Base-by-base conservation (phyloP, 176 grass and related monocot genomes). In the Dactylis glomerata region DNA sequence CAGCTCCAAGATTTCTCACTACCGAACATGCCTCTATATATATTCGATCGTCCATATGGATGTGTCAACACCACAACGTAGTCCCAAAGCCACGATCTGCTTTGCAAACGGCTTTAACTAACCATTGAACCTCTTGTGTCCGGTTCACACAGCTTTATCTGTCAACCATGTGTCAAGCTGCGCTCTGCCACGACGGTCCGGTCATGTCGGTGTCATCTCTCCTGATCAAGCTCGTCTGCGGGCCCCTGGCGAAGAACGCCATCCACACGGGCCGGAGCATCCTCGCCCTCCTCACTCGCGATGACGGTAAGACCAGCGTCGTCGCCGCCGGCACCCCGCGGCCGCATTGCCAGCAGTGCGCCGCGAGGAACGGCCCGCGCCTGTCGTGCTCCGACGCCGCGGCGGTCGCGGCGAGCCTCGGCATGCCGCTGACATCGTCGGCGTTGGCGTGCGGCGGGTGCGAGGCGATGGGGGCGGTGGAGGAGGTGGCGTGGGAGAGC, bases 191-290 rank as follows among this genome's bases (percentile, higher is more conserved):
- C 19, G 10, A 57, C 40, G 20, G 78, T 14, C 42, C 70, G 40
- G 3, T 79, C 66, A 6, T 74, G 80, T 79, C 84, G 89, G 80
- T 90, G 80, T 87, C 84, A 32, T 87, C 89, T 87, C 13, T 87
- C 75, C 84, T 90, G 89, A 84, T 87, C 89, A 31, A 45, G 88
- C 16, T 80, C 34, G 64, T 72, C 23, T 24, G 78, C 44, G 26
- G 47, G 63, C 79, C 79, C 0, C 65, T 86, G 31, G 24, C 80
- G n/a, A 45, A 41, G 65, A 78, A 73, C 66, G 56, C 47, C 75
- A 56, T 78, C 56, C 23, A 44, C 3, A 75, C 14, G 63, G 44
- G 72, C 54, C 12, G 78, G 20, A 10, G 64, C 70, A 13, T 83
- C 0, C 17, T 75, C 56, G 72, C 27, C 10, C 69, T 77, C 59